phyloP scores from a whole-genome alignment of 768 basidiomycete species.

The Rickenella mellea region DNA sequence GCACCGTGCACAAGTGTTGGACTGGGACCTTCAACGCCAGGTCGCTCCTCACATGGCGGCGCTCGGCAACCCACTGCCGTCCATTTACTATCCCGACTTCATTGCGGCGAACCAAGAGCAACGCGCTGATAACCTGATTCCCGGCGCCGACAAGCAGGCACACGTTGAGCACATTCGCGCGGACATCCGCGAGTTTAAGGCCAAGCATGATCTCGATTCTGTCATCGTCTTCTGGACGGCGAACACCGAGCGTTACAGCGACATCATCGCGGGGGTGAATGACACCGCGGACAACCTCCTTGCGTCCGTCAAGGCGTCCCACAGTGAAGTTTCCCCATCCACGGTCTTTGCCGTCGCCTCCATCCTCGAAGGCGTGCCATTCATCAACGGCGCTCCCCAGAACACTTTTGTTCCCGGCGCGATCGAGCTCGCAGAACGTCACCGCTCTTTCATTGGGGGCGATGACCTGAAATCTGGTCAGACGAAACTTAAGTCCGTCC shows the following conservation, averaged over 20 bases:
- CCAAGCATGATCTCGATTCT: conserved; percentile 71
- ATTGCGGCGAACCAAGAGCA: conserved; percentile 97
- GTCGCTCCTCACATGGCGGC: conserved; percentile 78
- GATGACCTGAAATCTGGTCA: conserved; percentile 98
- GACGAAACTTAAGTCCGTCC: conserved; percentile 93
- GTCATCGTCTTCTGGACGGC: conserved; percentile 97
- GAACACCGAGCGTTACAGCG: conserved; percentile 96
- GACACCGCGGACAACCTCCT: conserved; percentile 89
- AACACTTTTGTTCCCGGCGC: conserved; percentile 98
- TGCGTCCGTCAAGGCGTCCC: conserved; percentile 69
- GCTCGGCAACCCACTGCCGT: conserved; percentile 78
- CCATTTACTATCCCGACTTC: conserved; percentile 95
- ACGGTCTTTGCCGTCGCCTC: conserved; percentile 93
- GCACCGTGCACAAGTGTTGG: conserved; percentile 86
- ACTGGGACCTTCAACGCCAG: conserved; percentile 95
- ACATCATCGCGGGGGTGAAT: conserved; percentile 89
- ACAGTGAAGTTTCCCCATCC: conserved; percentile 92
- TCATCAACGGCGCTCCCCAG: conserved; percentile 96
- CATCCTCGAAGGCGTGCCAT: conserved; percentile 91
- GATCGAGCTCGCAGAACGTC: conserved; percentile 83
- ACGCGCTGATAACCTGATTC: conserved; percentile 88
- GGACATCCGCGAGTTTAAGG: conserved; percentile 94
- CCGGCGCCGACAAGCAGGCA: conserved; percentile 76
- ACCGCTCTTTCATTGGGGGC: conserved; percentile 89
- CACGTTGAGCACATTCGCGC: conserved; percentile 87